These are phyloP conservation scores for Epichloe elymi DNA, from an alignment of 2,329 filamentous ascomycete species.

Conservation along the genomic window DNA sequence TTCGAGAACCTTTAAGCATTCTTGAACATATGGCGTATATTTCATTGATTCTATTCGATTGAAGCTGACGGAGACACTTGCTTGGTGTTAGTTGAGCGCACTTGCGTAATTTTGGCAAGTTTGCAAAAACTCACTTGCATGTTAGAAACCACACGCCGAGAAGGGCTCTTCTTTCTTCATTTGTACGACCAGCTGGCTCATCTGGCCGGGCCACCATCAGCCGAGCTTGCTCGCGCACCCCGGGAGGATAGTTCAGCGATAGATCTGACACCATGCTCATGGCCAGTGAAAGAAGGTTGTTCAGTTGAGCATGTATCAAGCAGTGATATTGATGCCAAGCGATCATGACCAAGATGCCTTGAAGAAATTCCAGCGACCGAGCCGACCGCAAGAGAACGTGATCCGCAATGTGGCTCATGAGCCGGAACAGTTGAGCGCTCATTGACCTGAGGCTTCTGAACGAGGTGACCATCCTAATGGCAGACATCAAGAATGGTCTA, in stretches of 20 bases:
- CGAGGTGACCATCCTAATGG: slow-evolving; percentile 37
- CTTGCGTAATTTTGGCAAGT: neutral
- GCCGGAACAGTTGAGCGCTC: slow-evolving; percentile 34
- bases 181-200: slow-evolving; percentile 25
- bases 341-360: slow-evolving; percentile 34
- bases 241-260: slow-evolving; percentile 29
- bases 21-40: slow-evolving; percentile 39
- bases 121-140: slow-evolving; percentile 29
- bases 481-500: slow-evolving; percentile 34
- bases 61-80: slow-evolving; percentile 29
- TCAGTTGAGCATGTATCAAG: slow-evolving; percentile 37
- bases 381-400: slow-evolving; percentile 36
- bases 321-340: slow-evolving; percentile 43
- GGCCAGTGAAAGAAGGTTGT: slow-evolving; percentile 36
- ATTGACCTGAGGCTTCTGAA: slow-evolving; percentile 33
- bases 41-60: slow-evolving; percentile 33
- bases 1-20: slow-evolving; percentile 34
- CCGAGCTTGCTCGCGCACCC: slow-evolving; percentile 27
- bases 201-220: slow-evolving; percentile 29
- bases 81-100: neutral
- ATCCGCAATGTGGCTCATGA: slow-evolving; percentile 33
- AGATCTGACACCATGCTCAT: slow-evolving; percentile 33
- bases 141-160: slow-evolving; percentile 41
- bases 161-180: slow-evolving; percentile 39
- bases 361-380: slow-evolving; percentile 35